Evolutionary conservation across 345 rosid species (phyloP).

Genomic region (Eucalyptus microcorys): DNA sequence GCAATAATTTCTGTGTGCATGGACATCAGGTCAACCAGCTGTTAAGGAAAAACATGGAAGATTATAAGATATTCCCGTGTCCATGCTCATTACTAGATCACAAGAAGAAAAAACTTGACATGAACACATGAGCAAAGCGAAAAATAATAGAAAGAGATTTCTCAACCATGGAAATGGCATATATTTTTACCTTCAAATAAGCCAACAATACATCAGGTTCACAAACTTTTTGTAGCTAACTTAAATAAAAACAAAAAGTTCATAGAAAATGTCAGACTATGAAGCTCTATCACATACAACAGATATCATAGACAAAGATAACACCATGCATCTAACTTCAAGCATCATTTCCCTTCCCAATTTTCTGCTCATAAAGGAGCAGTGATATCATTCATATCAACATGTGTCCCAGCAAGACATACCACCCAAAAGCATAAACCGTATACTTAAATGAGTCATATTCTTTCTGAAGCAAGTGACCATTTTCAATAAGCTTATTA

Average conservation of each 20-base stretch:
- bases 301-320: neutral
- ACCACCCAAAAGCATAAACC: neutral
- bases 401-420: neutral
- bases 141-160: neutral
- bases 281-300: neutral
- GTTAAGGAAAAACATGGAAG: neutral
- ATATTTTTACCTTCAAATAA: neutral
- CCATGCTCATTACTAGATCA: neutral
- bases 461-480: neutral
- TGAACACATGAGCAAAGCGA: neutral
- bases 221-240: neutral
- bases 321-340: neutral
- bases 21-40: neutral
- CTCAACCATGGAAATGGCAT: neutral
- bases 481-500: neutral
- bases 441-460: neutral
- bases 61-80: neutral
- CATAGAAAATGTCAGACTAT: neutral
- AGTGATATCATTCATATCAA: neutral
- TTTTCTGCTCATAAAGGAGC: neutral
- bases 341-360: neutral
- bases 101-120: neutral
- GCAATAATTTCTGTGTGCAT: neutral
- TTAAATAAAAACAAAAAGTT: neutral
- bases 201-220: neutral